Percentiles rank a stretch among this genome's conserved stretches.
Evolutionary conservation across 305 asterid genomes (phyloP).

Genomic region (Plantago coronopus): DNA sequence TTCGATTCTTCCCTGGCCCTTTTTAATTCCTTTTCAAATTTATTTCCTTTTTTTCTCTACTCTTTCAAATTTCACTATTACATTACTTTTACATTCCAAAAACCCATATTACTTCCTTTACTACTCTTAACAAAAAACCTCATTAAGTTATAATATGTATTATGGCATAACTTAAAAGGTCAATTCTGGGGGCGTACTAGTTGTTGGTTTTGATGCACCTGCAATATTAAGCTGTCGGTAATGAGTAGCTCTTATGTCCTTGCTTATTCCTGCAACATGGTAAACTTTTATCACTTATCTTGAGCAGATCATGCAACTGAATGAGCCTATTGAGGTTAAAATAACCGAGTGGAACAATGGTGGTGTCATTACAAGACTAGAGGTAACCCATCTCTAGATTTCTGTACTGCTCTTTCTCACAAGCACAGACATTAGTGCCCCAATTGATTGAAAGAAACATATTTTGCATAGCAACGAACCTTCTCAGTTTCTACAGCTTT

Average conservation of each 20-base stretch:
- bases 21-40: too few species aligned
- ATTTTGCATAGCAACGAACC: conserved; percentile 3
- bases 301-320: conserved; percentile 74
- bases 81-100: too few species aligned
- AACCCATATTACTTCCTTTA: too few species aligned
- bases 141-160: too few species aligned
- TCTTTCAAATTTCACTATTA: too few species aligned
- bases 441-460: conserved; percentile 1
- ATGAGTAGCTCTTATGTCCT: conserved; percentile 8
- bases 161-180: too few species aligned
- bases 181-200: too few species aligned
- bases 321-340: conserved; percentile 72
- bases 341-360: conserved; percentile 93
- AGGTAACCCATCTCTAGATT: conserved; percentile 32
- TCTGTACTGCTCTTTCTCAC: conserved; percentile 6
- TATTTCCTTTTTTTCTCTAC: too few species aligned
- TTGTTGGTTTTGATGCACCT: background rate
- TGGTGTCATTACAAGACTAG: conserved; percentile 91
- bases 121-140: too few species aligned
- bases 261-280: conserved; percentile 17
- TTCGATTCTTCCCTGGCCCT: too few species aligned
- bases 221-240: conserved; percentile 7
- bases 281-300: conserved; percentile 17
- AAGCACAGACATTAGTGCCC: background rate
- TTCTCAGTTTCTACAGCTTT: conserved; percentile 1